phyloP scores from a whole-genome alignment of 2,329 filamentous ascomycete species.

The Colletotrichum trifolii region DNA sequence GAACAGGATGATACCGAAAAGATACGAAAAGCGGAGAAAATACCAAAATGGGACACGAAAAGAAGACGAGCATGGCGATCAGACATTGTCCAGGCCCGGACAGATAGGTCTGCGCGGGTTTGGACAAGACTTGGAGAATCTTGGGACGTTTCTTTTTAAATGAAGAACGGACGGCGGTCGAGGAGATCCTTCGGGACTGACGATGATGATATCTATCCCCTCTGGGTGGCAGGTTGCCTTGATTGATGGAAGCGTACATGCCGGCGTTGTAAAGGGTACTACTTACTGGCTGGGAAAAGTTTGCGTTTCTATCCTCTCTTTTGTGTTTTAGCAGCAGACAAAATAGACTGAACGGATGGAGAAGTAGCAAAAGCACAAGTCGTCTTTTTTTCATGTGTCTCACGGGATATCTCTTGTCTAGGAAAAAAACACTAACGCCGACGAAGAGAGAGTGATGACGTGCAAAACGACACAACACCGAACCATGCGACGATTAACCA shows the following conservation, averaged over 20 bases:
- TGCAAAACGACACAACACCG: slow-evolving; percentile 8
- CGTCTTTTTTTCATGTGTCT: slow-evolving; percentile 9
- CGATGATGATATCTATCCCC: slow-evolving; percentile 5
- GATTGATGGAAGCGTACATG: slow-evolving; percentile 23
- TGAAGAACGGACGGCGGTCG: not conserved
- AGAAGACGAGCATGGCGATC: not conserved
- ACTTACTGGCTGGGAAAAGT: slow-evolving; percentile 28
- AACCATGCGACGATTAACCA: slow-evolving; percentile 15
- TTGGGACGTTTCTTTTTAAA: slow-evolving; percentile 3
- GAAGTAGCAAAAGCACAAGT: not conserved
- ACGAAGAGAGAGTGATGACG: not conserved
- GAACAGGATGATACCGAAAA: slow-evolving; percentile 6
- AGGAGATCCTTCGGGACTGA: not conserved
- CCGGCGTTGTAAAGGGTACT: slow-evolving; percentile 20
- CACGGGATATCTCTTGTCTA: slow-evolving; percentile 31
- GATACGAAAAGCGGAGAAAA: not conserved
- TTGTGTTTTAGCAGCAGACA: not conserved
- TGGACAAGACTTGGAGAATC: slow-evolving; percentile 21
- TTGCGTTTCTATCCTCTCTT: slow-evolving; percentile 9
- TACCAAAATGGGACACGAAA: not conserved
- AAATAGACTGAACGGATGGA: slow-evolving; percentile 16
- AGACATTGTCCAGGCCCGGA: not conserved
- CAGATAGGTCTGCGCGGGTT: slow-evolving; percentile 15
- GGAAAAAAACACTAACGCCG: slow-evolving; percentile 15
- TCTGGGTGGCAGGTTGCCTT: not conserved